A percentile compares a stretch with the other conserved stretches of the same genome.
These are phyloP conservation scores for Termitomyces sp. DNA, from an alignment of 768 basidiomycete species.

Conservation along the genomic window DNA sequence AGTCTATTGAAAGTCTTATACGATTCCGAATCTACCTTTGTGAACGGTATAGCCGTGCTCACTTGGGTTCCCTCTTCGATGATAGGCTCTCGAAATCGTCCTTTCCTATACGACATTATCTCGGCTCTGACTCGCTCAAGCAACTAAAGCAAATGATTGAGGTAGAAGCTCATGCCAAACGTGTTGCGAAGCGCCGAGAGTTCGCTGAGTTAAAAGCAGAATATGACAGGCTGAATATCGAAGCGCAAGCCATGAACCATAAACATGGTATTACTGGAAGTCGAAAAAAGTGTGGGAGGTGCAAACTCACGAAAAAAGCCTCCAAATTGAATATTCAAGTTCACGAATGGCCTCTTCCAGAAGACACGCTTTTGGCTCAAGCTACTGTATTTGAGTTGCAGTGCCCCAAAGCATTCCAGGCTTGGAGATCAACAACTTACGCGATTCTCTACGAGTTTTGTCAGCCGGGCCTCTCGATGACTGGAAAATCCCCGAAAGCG, in stretches of 20 bases:
- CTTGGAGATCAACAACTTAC: constrained; percentile 40
- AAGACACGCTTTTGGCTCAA: constrained; percentile 13
- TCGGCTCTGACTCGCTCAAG: constrained; percentile 15
- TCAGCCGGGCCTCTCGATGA: background rate
- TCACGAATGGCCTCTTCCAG: constrained; percentile 45
- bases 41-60: constrained; percentile 16
- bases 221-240: constrained; percentile 13
- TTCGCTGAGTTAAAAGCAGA: constrained; percentile 16
- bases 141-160: constrained; percentile 23
- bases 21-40: constrained; percentile 25
- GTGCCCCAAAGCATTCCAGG: constrained; percentile 31
- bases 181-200: constrained; percentile 20
- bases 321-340: constrained; percentile 22
- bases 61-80: constrained; percentile 29
- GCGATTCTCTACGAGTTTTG: constrained; percentile 32
- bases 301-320: constrained; percentile 15
- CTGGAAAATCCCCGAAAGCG: background rate
- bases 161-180: constrained; percentile 14
- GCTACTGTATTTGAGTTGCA: constrained; percentile 36
- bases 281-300: constrained; percentile 22
- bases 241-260: constrained; percentile 6
- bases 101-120: constrained; percentile 32
- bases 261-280: background rate
- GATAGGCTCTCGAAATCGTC: constrained; percentile 6
- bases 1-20: constrained; percentile 22